phyloP scores from a whole-genome alignment of 2,329 filamentous ascomycete genomes.

The Talaromyces pinophilus region DNA sequence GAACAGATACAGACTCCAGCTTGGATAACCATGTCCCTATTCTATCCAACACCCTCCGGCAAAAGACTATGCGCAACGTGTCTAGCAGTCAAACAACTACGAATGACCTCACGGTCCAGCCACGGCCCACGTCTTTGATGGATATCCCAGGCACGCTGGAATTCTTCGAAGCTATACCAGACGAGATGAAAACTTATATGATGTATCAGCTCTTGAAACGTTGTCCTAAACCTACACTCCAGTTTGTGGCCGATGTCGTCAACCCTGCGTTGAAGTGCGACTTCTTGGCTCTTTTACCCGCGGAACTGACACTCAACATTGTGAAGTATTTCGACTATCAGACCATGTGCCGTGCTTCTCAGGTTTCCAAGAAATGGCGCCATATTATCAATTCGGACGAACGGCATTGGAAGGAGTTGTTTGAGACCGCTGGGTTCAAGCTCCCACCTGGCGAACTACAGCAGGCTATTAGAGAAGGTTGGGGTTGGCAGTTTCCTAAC shows the following conservation, averaged over 20 bases:
- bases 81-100: not conserved
- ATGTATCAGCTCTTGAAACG: slow-evolving; percentile 93
- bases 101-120: slow-evolving; percentile 30
- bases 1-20: slow-evolving; percentile 46
- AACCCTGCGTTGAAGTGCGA: slow-evolving; percentile 95
- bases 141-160: slow-evolving; percentile 86
- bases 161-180: slow-evolving; percentile 85
- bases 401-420: slow-evolving; percentile 89
- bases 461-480: slow-evolving; percentile 83
- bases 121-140: slow-evolving; percentile 55
- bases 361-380: slow-evolving; percentile 93
- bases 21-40: slow-evolving; percentile 41
- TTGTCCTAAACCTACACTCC: slow-evolving; percentile 83
- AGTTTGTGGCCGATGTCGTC: slow-evolving; percentile 85
- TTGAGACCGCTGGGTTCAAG: slow-evolving; percentile 79
- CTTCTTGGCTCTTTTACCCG: slow-evolving; percentile 78
- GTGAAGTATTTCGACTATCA: slow-evolving; percentile 81
- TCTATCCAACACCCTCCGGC: slow-evolving; percentile 27
- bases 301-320: slow-evolving; percentile 84
- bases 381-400: slow-evolving; percentile 89
- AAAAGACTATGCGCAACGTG: slow-evolving; percentile 24
- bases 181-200: slow-evolving; percentile 90
- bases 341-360: slow-evolving; percentile 85
- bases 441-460: slow-evolving; percentile 80
- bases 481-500: slow-evolving; percentile 93